Conservation (phyloP, 148 eudicot genomes). For the Fagopyrum esculentum region DNA sequence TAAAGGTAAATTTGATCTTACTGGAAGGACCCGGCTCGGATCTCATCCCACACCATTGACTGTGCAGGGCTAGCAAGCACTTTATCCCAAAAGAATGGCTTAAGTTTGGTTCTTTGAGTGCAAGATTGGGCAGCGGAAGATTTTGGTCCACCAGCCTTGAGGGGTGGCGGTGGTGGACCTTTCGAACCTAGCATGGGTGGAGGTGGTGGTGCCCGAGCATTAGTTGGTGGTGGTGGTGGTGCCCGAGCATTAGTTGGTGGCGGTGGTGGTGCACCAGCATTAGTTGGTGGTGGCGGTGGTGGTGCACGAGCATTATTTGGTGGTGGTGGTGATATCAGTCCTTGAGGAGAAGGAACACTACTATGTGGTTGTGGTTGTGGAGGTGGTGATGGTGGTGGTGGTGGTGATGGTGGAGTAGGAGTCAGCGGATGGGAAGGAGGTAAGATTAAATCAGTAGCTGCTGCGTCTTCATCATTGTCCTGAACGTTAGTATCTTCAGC, state of each 20-base stretch:
- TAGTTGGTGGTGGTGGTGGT: slow-evolving; percentile 37
- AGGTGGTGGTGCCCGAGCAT: slow-evolving; percentile 10
- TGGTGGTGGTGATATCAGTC: too few species aligned
- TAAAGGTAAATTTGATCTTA: slow-evolving; percentile 18
- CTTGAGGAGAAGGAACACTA: too few species aligned
- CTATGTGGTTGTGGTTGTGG: background rate
- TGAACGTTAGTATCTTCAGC: background rate
- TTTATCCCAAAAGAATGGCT: slow-evolving; percentile 74
- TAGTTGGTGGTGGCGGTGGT: too few species aligned
- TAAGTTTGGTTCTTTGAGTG: slow-evolving; percentile 36
- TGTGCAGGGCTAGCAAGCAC: slow-evolving; percentile 48
- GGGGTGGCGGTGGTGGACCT: slow-evolving; percentile 22
- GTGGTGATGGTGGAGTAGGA: background rate
- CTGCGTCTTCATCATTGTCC: background rate
- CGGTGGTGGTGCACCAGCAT: background rate
- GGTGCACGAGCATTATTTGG: too few species aligned
- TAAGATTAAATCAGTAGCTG: too few species aligned
- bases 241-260: slow-evolving; percentile 15
- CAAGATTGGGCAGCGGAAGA: background rate
- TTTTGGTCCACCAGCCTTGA: slow-evolving; percentile 10
- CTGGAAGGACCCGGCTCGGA: slow-evolving; percentile 44
- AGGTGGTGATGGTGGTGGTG: background rate
- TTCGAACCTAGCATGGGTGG: slow-evolving; percentile 30
- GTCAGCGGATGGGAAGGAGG: slow-evolving; percentile 26
- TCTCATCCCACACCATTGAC: slow-evolving; percentile 71